Percentiles rank a stretch among this genome's conserved stretches.
These are phyloP conservation scores for Yamadazyma jaroonii DNA, from an alignment of 1,139 yeast genomes.

Conservation along the genomic window DNA sequence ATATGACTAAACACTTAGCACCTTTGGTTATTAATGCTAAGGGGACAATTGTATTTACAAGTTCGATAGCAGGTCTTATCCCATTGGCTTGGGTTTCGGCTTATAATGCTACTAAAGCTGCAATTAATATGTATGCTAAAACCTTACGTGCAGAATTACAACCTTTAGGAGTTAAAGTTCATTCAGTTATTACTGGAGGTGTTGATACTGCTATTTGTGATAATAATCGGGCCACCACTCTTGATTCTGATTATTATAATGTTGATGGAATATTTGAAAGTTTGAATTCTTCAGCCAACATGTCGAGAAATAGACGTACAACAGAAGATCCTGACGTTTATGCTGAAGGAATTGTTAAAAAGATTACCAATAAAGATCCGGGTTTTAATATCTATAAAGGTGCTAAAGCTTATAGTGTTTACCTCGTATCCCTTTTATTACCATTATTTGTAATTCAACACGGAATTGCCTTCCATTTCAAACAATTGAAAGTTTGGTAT, in stretches of 20 bases:
- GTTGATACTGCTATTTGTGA: conserved; percentile 34
- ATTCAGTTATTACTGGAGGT: conserved; percentile 39
- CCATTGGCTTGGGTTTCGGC: conserved; percentile 35
- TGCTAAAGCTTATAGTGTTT: conserved; percentile 18
- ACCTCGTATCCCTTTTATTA: conserved; percentile 19
- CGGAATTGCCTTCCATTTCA: conserved; percentile 26
- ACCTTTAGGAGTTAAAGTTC: conserved; percentile 34
- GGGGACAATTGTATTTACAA: conserved; percentile 37
- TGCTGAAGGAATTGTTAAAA: conserved; percentile 28
- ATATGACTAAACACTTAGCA: conserved; percentile 31
- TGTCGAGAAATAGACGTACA: conserved; percentile 23
- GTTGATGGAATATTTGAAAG: conserved; percentile 32
- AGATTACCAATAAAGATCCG: conserved; percentile 19
- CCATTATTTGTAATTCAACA: conserved; percentile 33
- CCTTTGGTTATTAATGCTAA: conserved; percentile 30
- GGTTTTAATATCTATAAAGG: conserved; percentile 35
- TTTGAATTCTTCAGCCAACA: conserved; percentile 19
- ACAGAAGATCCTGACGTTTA: conserved; percentile 24
- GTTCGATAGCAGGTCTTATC: conserved; percentile 33
- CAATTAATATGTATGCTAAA: conserved; percentile 16
- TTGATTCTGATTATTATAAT: conserved; percentile 19
- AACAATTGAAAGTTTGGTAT: conserved; percentile 25
- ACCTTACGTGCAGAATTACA: conserved; percentile 16
- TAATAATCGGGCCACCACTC: conserved; percentile 2
- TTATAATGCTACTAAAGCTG: conserved; percentile 33